Conservation (phyloP, 176 grass and related monocot genomes). For the Triticum urartu region DNA sequence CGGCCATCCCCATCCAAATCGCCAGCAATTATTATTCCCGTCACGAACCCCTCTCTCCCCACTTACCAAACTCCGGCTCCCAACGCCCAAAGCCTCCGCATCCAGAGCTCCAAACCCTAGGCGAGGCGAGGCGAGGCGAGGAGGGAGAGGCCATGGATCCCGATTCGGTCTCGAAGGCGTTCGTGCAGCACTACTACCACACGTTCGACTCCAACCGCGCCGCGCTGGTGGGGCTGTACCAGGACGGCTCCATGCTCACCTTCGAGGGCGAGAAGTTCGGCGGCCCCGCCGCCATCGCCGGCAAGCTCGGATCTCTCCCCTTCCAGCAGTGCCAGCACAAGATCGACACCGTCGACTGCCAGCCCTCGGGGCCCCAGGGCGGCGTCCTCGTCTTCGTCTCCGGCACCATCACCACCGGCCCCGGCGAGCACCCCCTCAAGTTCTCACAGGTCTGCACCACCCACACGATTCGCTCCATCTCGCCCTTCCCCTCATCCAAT, state of each 20-base stretch:
- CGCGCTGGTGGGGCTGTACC: slow-evolving; percentile 54
- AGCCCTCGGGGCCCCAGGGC: slow-evolving; percentile 72
- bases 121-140: neutral
- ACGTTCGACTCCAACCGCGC: slow-evolving; percentile 83
- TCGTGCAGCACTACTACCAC: slow-evolving; percentile 82
- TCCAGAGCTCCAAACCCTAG: slow-evolving; percentile 46
- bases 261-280: slow-evolving; percentile 66
- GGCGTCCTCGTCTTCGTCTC: slow-evolving; percentile 86
- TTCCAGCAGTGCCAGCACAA: slow-evolving; percentile 68
- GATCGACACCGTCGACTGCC: slow-evolving; percentile 77
- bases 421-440: slow-evolving; percentile 63
- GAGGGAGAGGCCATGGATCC: slow-evolving; percentile 55
- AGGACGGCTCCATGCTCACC: slow-evolving; percentile 84
- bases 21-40: neutral
- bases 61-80: neutral
- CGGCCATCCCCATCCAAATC: neutral
- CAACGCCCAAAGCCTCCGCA: neutral
- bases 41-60: neutral
- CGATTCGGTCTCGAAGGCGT: slow-evolving; percentile 73
- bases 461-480: neutral
- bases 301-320: slow-evolving; percentile 64
- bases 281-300: slow-evolving; percentile 47
- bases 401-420: slow-evolving; percentile 52
- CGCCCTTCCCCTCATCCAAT: too few relatives aligned
- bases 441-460: slow-evolving; percentile 66